Conservation (phyloP, 192 early-diverging fungal genomes). For the Cetraspora pellucida region DNA sequence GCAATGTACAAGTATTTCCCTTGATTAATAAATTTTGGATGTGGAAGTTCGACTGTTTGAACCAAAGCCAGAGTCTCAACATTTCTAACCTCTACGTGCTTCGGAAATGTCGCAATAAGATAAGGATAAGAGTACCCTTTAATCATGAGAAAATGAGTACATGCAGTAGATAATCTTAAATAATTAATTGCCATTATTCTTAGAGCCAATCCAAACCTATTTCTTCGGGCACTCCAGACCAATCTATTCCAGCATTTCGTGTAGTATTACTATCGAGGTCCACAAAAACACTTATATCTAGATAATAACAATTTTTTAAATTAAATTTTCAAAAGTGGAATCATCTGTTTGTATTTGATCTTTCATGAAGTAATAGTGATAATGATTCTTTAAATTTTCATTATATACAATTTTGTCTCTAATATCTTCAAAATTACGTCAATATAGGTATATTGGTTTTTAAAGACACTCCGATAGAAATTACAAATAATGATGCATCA, state of each 20-base stretch:
- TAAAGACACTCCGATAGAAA: background rate
- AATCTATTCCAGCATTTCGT: conserved; percentile 62
- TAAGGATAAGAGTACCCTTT: conserved; percentile 70
- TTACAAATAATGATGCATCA: too few species aligned
- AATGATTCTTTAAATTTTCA: background rate
- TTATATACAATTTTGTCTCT: too few species aligned
- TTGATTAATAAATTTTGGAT: conserved; percentile 65
- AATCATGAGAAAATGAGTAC: conserved; percentile 9
- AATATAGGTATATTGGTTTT: background rate
- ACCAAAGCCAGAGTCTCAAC: conserved; percentile 81
- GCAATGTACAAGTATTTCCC: conserved; percentile 78
- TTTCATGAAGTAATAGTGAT: background rate
- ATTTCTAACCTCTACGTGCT: conserved; percentile 83
- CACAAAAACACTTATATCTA: conserved; percentile 63
- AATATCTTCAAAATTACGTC: too few species aligned
- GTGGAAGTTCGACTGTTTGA: conserved; percentile 73
- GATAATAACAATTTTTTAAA: background rate
- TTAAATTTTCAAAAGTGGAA: background rate
- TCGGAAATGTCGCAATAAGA: conserved; percentile 66
- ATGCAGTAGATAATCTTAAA: background rate
- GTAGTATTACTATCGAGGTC: conserved; percentile 59
- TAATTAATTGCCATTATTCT: background rate
- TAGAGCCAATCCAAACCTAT: conserved; percentile 46
- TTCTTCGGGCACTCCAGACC: conserved; percentile 62
- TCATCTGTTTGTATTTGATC: background rate